Percentiles rank a stretch among this genome's conserved stretches.
These are phyloP conservation scores for Pleoardoris graminearum DNA, from an alignment of 2,329 filamentous ascomycete species.

Conservation along the genomic window DNA sequence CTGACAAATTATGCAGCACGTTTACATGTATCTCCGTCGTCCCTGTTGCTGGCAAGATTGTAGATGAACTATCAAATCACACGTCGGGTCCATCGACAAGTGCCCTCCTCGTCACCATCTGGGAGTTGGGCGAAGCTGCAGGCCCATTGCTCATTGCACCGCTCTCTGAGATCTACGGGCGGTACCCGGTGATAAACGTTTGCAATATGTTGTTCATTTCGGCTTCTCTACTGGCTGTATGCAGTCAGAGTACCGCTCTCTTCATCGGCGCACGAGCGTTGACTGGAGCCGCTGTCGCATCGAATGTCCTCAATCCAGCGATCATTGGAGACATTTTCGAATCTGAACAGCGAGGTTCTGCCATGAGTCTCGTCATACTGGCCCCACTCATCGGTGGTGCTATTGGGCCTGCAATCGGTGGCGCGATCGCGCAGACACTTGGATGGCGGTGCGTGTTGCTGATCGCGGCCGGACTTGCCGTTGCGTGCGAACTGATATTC, in stretches of 20 bases:
- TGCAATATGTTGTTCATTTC: conserved; percentile 53
- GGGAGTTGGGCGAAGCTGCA: conserved; percentile 43
- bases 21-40: conserved; percentile 47
- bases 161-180: conserved; percentile 39
- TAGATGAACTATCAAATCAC: conserved; percentile 34
- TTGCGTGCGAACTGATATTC: conserved; percentile 56
- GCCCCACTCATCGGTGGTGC: conserved; percentile 63
- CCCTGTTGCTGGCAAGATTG: conserved; percentile 37
- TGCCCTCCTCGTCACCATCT: conserved; percentile 41
- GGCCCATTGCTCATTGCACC: conserved; percentile 42
- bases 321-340: conserved; percentile 67
- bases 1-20: conserved; percentile 30
- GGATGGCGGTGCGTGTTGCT: conserved; percentile 61
- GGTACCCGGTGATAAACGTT: conserved; percentile 38
- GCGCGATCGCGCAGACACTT: conserved; percentile 57
- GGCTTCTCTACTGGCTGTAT: conserved; percentile 45
- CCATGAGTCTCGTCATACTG: conserved; percentile 62
- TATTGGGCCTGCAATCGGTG: conserved; percentile 60
- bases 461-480: conserved; percentile 54
- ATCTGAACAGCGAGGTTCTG: conserved; percentile 60
- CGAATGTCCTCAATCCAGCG: conserved; percentile 63
- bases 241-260: conserved; percentile 43
- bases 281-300: conserved; percentile 50
- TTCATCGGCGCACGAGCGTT: conserved; percentile 51
- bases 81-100: conserved; percentile 28